These are phyloP conservation scores for Mycena amicta DNA, from an alignment of 768 basidiomycete species.

Conservation along the genomic window DNA sequence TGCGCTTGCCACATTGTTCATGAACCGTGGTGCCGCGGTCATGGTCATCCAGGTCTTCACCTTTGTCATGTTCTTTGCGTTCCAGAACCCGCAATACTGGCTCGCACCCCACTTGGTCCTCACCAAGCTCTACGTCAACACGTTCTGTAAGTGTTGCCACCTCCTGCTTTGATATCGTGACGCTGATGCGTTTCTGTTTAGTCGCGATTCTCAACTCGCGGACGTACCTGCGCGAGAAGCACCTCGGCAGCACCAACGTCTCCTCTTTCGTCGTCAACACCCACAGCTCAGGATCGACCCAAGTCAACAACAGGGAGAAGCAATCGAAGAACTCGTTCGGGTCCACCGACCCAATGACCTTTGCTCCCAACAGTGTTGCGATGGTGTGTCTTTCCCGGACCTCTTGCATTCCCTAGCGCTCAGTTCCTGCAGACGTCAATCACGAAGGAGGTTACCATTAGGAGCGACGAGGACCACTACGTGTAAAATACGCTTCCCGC, in stretches of 20 bases:
- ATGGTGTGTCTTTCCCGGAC: neutral
- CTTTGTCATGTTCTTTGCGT: slow-evolving; percentile 16
- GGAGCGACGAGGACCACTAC: neutral
- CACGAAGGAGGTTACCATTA: neutral
- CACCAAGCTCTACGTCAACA: slow-evolving; percentile 16
- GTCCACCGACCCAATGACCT: neutral
- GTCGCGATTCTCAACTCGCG: slow-evolving; percentile 20
- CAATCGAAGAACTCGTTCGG: neutral
- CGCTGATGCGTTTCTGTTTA: neutral
- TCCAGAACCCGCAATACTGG: slow-evolving; percentile 12
- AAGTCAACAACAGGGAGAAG: no score
- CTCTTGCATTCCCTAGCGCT: neutral
- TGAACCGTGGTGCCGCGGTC: slow-evolving; percentile 13
- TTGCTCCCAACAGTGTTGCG: neutral
- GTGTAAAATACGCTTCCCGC: neutral
- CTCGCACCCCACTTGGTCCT: slow-evolving; percentile 14
- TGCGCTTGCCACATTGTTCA: slow-evolving; percentile 8
- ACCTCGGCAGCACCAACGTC: slow-evolving; percentile 1
- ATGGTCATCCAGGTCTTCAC: slow-evolving; percentile 14
- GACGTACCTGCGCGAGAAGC: slow-evolving; percentile 15
- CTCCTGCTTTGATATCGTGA: neutral
- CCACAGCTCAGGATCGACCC: no score
- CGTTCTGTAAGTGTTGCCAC: slow-evolving; percentile 13
- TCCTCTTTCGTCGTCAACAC: neutral
- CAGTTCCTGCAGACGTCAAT: neutral